phyloP scores from a whole-genome alignment of 2,329 filamentous ascomycete genomes.

The Aspergillus spinulosporus region DNA sequence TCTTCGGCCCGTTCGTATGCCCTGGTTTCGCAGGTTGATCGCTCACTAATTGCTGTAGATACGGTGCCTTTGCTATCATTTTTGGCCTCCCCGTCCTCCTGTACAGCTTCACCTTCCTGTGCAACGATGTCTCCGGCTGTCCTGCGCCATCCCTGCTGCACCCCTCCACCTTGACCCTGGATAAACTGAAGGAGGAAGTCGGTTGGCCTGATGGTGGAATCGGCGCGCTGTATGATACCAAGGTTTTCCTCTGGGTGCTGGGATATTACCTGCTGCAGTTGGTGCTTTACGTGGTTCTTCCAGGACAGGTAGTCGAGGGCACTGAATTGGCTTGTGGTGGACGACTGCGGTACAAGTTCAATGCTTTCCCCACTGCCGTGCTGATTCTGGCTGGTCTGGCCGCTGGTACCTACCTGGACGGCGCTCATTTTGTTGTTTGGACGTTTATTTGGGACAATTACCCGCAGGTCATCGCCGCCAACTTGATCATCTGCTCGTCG shows the following conservation, averaged over 20 bases:
- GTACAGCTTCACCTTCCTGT: slow-evolving; percentile 78
- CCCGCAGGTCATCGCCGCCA: slow-evolving; percentile 78
- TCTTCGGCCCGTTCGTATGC: slow-evolving; percentile 47
- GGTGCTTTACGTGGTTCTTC: slow-evolving; percentile 72
- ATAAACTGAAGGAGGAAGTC: slow-evolving; percentile 73
- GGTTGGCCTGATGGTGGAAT: slow-evolving; percentile 77
- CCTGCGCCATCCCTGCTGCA: slow-evolving; percentile 77
- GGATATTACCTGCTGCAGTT: slow-evolving; percentile 78
- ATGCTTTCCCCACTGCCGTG: slow-evolving; percentile 73
- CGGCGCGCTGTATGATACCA: slow-evolving; percentile 66
- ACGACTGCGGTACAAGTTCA: slow-evolving; percentile 78
- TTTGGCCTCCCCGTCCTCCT: slow-evolving; percentile 77
- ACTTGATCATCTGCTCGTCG: slow-evolving; percentile 71
- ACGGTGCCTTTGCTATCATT: slow-evolving; percentile 74
- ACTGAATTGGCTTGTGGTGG: slow-evolving; percentile 69
- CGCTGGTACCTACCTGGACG: slow-evolving; percentile 73
- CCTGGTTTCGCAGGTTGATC: not conserved
- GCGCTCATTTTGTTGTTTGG: slow-evolving; percentile 84
- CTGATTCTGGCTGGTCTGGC: slow-evolving; percentile 70
- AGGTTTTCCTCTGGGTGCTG: slow-evolving; percentile 68
- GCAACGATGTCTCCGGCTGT: slow-evolving; percentile 91
- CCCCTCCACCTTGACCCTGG: slow-evolving; percentile 69
- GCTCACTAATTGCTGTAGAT: slow-evolving; percentile 48
- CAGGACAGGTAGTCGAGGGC: slow-evolving; percentile 70
- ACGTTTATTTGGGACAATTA: slow-evolving; percentile 92